Conservation (phyloP, 1,284 basidiomycete species). For the Rhodotorula glutinis region DNA sequence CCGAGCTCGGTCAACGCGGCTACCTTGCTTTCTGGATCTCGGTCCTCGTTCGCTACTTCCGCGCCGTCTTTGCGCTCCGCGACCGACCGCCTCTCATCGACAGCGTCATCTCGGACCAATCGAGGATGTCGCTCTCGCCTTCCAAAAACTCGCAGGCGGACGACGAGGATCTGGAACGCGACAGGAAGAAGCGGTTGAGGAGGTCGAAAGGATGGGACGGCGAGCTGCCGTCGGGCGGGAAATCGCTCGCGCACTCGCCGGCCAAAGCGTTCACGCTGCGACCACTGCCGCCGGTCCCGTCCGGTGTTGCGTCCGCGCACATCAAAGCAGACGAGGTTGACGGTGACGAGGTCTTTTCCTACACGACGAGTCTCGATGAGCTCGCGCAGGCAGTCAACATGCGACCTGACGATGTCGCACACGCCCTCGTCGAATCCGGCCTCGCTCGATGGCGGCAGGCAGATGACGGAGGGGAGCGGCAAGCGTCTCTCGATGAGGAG, state of each 20-base stretch:
- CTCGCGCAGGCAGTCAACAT: conserved; percentile 53
- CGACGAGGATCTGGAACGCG: not conserved
- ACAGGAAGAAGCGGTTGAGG: conserved; percentile 7
- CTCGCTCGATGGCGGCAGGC: conserved; percentile 59
- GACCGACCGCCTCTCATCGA: conserved; percentile 27
- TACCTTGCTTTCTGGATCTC: conserved; percentile 91
- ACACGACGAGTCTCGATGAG: conserved; percentile 25
- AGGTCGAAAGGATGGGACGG: conserved; percentile 27
- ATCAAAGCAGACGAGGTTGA: not conserved
- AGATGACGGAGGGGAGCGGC: conserved; percentile 6
- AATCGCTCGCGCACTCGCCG: conserved; percentile 5
- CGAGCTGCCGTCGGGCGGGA: conserved; percentile 10
- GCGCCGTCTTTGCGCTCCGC: conserved; percentile 21
- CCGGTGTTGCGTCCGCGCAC: conserved; percentile 8
- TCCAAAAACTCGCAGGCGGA: conserved; percentile 5
- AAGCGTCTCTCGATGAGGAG: not conserved
- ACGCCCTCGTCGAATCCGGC: conserved; percentile 82
- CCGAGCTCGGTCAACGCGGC: conserved; percentile 83
- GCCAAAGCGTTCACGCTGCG: conserved; percentile 27
- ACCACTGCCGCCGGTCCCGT: not conserved
- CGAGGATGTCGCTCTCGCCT: not conserved
- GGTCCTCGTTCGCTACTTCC: conserved; percentile 74
- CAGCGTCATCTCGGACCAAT: not conserved
- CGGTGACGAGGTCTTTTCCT: conserved; percentile 15
- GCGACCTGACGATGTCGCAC: conserved; percentile 77